Conservation (phyloP, 345 rosid genomes). For the Pistacia atlantica region DNA sequence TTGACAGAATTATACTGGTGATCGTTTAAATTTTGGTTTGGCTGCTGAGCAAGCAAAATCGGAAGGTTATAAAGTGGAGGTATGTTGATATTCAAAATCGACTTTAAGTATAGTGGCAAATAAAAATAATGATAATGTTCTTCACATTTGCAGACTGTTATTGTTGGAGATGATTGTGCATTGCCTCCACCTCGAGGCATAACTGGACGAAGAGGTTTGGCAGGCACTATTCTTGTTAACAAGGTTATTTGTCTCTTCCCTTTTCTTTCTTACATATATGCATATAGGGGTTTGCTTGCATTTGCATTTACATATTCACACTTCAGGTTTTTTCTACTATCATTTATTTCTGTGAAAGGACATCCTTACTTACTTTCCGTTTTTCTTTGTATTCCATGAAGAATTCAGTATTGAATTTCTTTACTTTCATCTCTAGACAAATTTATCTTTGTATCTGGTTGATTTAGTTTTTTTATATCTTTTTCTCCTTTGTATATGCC, state of each 20-base stretch:
- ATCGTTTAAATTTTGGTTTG: slow-evolving; percentile 94
- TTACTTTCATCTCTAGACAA: background rate
- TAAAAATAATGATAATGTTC: slow-evolving; percentile 9
- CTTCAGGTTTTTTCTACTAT: background rate
- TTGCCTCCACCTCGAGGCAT: slow-evolving; percentile 92
- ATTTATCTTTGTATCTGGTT: background rate
- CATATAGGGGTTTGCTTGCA: background rate
- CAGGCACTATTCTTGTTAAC: slow-evolving; percentile 87
- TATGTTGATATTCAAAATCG: slow-evolving; percentile 25
- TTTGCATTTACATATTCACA: background rate
- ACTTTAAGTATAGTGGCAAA: background rate
- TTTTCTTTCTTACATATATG: background rate
- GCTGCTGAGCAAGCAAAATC: slow-evolving; percentile 99
- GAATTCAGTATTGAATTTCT: background rate
- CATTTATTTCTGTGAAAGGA: background rate
- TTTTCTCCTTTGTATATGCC: background rate
- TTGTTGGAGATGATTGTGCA: slow-evolving; percentile 98
- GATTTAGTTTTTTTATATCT: background rate
- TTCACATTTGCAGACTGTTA: slow-evolving; percentile 64
- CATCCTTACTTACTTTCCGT: background rate
- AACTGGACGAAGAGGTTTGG: slow-evolving; percentile 93
- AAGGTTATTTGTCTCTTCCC: slow-evolving; percentile 58
- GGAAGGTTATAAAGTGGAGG: slow-evolving; percentile 97
- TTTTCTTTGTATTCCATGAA: background rate
- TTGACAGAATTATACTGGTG: slow-evolving; percentile 93